A percentile compares a stretch with the other conserved stretches of the same genome.
Conservation (phyloP, 176 grass and related monocot genomes). For the Zoysia pacifica region DNA sequence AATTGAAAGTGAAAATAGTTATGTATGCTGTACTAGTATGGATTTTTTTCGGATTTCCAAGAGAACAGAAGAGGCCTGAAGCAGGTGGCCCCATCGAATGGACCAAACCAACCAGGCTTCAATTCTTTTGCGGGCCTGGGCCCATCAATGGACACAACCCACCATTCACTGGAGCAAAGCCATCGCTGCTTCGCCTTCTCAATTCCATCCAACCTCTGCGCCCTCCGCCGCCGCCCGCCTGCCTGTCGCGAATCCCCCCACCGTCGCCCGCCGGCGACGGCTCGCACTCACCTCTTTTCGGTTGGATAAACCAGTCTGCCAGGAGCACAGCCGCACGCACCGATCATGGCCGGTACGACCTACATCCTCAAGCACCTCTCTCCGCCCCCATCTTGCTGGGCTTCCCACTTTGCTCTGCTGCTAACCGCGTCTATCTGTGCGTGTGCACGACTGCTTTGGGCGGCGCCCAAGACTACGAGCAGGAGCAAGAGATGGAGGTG, state of each 20-base stretch:
- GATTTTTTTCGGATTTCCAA: no score
- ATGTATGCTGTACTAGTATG: no score
- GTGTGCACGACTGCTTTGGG: slow-evolving; percentile 6
- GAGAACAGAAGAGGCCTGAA: no score
- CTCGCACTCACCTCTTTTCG: neutral
- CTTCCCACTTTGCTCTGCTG: slow-evolving; percentile 14
- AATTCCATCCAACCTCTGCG: neutral
- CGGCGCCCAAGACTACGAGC: slow-evolving; percentile 61
- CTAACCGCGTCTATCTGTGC: slow-evolving; percentile 21
- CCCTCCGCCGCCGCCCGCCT: slow-evolving; percentile 19
- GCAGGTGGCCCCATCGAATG: no score
- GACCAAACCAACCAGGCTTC: no score
- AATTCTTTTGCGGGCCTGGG: neutral
- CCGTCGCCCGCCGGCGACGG: neutral
- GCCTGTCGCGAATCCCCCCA: neutral
- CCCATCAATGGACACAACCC: slow-evolving; percentile 13
- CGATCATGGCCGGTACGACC: slow-evolving; percentile 51
- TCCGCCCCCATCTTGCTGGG: neutral
- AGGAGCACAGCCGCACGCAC: neutral
- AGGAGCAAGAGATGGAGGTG: slow-evolving; percentile 99
- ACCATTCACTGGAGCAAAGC: slow-evolving; percentile 22
- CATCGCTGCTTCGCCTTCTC: neutral
- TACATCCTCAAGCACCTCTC: neutral
- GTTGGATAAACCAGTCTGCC: neutral
- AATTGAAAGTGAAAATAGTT: no score